Base-by-base conservation (phyloP, 495 filamentous ascomycete genomes). In the Lepidopterella palustris region DNA sequence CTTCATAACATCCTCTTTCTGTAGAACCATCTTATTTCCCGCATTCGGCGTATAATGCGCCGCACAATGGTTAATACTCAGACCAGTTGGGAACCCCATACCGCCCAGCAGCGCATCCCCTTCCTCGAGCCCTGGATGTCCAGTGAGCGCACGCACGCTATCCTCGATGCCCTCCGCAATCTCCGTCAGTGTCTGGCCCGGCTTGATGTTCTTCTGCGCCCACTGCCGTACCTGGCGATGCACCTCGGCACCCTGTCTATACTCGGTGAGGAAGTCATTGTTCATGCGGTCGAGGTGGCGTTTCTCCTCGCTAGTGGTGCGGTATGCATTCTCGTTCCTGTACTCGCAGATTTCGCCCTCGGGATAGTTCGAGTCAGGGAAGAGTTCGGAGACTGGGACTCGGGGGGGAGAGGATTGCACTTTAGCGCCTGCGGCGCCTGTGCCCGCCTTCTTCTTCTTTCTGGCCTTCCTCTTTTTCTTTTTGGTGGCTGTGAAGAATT, bases 31-130 rank as follows among this genome's bases (percentile, higher is more conserved):
- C 75, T 95, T 93, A 72, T 88, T 88, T 54, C 90, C 90, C n/a
- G 90, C 84, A 74, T 95, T 96, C 24, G 91, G 91, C 3, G 86
- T 92, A 74, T 86, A 96, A 74, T 96, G 91, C 18, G 91, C 91
- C 23, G 87, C 89, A 63, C 87, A 87, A 70, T 95, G 84, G 75
- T 96, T 93, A 62, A 96, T 76, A 69, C 87, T 88, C 35, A 96
- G 73, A 28, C 91, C 91, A 10, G 86, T 89, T 10, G 91, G 91
- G 77, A 96, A 96, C 21, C 88, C 91, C 81, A 95, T 85, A 53
- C 91, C 91, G 54, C 87, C 88, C 53, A 85, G 79, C 31, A 90
- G 74, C 57, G 84, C 84, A 66, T 92, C 88, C 13, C 91, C 91
- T 57, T 89, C 84, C 55, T 87, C 82, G 54, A 95, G 73, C 21